Percentiles rank a stretch among this genome's conserved stretches.
Conservation (phyloP, 139 green algal species). For the Raphidocelis subcapitata region DNA sequence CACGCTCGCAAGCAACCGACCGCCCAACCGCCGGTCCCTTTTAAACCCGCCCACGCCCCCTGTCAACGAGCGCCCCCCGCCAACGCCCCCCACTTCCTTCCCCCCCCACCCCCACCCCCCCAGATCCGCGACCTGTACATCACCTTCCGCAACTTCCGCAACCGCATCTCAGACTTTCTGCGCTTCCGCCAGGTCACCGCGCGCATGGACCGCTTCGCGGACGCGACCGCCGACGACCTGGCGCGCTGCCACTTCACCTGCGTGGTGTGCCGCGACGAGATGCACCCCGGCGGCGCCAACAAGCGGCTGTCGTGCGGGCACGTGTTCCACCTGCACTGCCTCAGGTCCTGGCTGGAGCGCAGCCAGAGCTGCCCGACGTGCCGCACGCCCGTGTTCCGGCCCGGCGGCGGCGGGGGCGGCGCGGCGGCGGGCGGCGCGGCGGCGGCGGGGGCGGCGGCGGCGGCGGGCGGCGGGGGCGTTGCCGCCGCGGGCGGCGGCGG, state of each 20-base stretch:
- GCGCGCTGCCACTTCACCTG: constrained; percentile 83
- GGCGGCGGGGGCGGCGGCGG: constrained; percentile 2
- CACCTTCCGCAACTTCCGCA: constrained; percentile 94
- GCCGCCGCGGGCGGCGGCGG: constrained; percentile 11
- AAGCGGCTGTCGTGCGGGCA: constrained; percentile 96
- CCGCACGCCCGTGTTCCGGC: constrained; percentile 79
- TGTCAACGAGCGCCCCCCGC: too few species aligned
- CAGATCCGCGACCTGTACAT: constrained; percentile 93
- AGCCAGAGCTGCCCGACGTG: constrained; percentile 98
- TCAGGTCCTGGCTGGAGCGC: constrained; percentile 96
- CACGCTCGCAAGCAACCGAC: too few species aligned
- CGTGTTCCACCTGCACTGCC: constrained; percentile 95
- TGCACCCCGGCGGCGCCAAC: constrained; percentile 56
- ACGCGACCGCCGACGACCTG: constrained; percentile 89
- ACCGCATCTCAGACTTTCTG: constrained; percentile 91
- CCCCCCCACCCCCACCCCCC: background rate
- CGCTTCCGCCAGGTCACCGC: constrained; percentile 88
- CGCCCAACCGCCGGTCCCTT: too few species aligned
- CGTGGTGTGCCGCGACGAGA: constrained; percentile 98
- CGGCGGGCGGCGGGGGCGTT: background rate
- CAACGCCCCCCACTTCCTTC: background rate
- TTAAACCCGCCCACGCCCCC: too few species aligned
- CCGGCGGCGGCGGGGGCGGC: constrained; percentile 20
- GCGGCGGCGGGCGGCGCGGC: background rate
- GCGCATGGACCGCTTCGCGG: constrained; percentile 92